Evolutionary conservation across 148 eudicot species (phyloP), one percentile per base, ranked within the genome.

Genomic region (Rhododendron williamsianum): DNA sequence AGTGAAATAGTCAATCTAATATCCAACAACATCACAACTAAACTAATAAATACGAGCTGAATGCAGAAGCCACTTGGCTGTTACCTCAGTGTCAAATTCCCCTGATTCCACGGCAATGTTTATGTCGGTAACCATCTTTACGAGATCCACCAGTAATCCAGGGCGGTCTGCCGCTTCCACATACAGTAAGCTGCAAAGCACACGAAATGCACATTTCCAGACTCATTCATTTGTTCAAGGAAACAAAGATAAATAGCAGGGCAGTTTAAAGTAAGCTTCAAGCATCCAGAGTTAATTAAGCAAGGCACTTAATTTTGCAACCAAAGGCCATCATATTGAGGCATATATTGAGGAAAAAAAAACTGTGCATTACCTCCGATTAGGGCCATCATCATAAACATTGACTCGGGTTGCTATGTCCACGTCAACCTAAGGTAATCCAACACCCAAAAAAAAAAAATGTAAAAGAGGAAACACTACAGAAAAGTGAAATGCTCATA

Each of bases 31-130:
- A 78, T 3, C 9, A 65, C 84, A 27, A 45, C 4, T 13, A 13
- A 9, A 80, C 12, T n/a, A n/a, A 25, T 3, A 73, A 60, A n/a
- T 25, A 21, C n/a, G 16, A 41, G 60, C 46, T 46, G 49, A 87
- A 11, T 38, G 71, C 13, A 18, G 19, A 36, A 43, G 30, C 4
- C 78, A 16, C n/a, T 36, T 30, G 46, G 76, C 83, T 9, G 33
- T 18, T 38, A 96, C 99, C 98, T 94, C 98, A 27, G 99, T 96
- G 90, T 96, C 98, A 83, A 94, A 96, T 86, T 96, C 99, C 86
- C 99, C 99, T 36, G 99, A 94, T 92, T 92, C 91, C 87, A 95
- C 98, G 60, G 88, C 33, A 84, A 96, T 80, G 83, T 93, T 96
- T 76, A 93, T 92, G 87, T 96, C 99, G 21, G 94, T 88, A 67